Evolutionary conservation across 306 rosid species (phyloP).

Genomic region (Senna siamea): DNA sequence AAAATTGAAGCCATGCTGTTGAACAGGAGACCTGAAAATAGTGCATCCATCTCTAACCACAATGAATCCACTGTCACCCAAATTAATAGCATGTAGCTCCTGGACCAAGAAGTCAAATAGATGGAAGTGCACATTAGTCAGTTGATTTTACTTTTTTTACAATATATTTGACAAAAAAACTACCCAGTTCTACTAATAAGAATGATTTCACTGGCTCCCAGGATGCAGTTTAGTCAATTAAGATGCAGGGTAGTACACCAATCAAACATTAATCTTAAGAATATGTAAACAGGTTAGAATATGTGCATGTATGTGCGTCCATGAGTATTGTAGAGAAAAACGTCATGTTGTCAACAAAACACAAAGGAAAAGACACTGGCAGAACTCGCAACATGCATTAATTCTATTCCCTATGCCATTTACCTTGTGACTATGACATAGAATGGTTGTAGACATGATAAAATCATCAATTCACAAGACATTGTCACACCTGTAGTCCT

Average conservation of each 20-base stretch:
- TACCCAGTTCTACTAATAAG: background rate
- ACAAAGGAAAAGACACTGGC: background rate
- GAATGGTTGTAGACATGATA: conserved; percentile 9
- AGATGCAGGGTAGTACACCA: conserved; percentile 21
- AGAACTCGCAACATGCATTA: background rate
- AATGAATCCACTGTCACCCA: conserved; percentile 95
- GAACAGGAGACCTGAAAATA: conserved; percentile 79
- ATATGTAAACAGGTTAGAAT: background rate
- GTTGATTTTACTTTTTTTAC: conserved; percentile 10
- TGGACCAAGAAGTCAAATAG: conserved; percentile 46
- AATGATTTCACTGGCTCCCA: conserved; percentile 1
- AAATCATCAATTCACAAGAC: background rate
- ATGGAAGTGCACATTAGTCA: conserved; percentile 13
- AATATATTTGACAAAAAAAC: conserved; percentile 6
- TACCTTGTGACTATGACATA: background rate
- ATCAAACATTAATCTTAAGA: conserved; percentile 8
- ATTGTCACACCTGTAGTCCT: background rate
- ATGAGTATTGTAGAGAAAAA: background rate
- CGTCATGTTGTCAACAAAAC: background rate
- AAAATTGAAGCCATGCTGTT: conserved; percentile 87
- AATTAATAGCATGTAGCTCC: conserved; percentile 89
- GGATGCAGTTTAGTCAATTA: conserved; percentile 25
- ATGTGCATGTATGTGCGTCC: background rate
- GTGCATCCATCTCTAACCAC: conserved; percentile 87
- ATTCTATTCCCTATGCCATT: no score